phyloP scores from a whole-genome alignment of 2,329 filamentous ascomycete genomes.

The Furcasterigmium furcatum region DNA sequence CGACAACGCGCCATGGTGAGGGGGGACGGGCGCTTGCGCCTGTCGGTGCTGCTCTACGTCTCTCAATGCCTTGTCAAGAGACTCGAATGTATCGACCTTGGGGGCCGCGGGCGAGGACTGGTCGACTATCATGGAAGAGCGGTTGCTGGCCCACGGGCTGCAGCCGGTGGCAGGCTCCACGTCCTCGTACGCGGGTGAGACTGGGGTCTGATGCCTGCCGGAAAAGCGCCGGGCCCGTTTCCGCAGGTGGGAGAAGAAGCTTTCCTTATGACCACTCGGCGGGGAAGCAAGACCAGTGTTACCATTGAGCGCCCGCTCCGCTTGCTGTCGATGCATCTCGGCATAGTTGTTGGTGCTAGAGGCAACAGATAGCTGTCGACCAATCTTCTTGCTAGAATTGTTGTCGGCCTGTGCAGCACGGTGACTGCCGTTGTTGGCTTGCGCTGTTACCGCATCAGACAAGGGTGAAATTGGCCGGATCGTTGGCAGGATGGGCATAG shows the following conservation, averaged over 20 bases:
- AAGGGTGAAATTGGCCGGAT: slow-evolving; percentile 94
- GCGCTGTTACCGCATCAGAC: slow-evolving; percentile 88
- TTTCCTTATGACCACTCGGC: slow-evolving; percentile 79
- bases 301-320: slow-evolving; percentile 85
- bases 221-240: slow-evolving; percentile 92
- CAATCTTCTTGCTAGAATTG: slow-evolving; percentile 85
- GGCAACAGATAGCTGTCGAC: slow-evolving; percentile 86
- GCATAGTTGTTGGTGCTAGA: slow-evolving; percentile 92
- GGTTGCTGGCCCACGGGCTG: slow-evolving; percentile 81
- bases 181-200: slow-evolving; percentile 78
- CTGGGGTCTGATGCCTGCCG: slow-evolving; percentile 79
- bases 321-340: slow-evolving; percentile 85
- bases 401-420: slow-evolving; percentile 38
- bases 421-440: slow-evolving; percentile 66
- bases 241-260: slow-evolving; percentile 95
- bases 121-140: slow-evolving; percentile 80
- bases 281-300: slow-evolving; percentile 73
- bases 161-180: slow-evolving; percentile 91
- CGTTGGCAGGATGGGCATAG: slow-evolving; percentile 93
- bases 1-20: slow-evolving; percentile 48
- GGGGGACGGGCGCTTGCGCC: slow-evolving; percentile 44
- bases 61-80: slow-evolving; percentile 54
- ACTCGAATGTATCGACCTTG: slow-evolving; percentile 52
- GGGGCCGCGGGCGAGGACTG: slow-evolving; percentile 43
- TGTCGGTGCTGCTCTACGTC: slow-evolving; percentile 51